Conservation (phyloP, 352 stramenopile genomes). For the Globisporangium paddicum region DNA sequence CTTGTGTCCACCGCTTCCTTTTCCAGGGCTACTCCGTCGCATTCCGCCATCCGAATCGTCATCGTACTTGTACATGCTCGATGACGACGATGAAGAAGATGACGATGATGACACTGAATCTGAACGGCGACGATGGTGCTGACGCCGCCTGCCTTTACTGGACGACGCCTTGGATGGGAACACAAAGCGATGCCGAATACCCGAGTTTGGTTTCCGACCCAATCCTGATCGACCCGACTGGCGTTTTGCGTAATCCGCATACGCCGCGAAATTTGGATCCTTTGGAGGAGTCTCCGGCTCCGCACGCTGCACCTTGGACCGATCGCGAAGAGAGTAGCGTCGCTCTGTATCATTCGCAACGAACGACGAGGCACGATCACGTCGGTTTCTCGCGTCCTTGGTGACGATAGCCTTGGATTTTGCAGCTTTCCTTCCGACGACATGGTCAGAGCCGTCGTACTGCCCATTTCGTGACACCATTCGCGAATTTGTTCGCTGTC, state of each 20-base stretch:
- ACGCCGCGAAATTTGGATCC: slow-evolving; percentile 35
- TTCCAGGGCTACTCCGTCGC: slow-evolving; percentile 38
- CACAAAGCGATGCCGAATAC: slow-evolving; percentile 20
- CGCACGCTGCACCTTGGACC: slow-evolving; percentile 51
- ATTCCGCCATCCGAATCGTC: slow-evolving; percentile 67
- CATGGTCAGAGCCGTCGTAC: slow-evolving; percentile 19
- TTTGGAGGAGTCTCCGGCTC: slow-evolving; percentile 25
- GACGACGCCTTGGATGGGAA: slow-evolving; percentile 22
- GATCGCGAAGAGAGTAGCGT: slow-evolving; percentile 70
- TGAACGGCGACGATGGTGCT: slow-evolving; percentile 24
- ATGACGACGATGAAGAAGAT: slow-evolving; percentile 48
- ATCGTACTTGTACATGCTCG: slow-evolving; percentile 52
- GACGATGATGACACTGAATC: slow-evolving; percentile 22
- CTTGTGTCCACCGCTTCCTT: slow-evolving; percentile 17
- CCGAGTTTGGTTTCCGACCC: slow-evolving; percentile 16
- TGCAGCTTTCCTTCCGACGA: slow-evolving; percentile 7
- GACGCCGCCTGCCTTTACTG: slow-evolving; percentile 19
- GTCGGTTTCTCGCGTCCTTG: slow-evolving; percentile 3
- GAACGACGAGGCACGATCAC: slow-evolving; percentile 13
- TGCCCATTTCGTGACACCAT: slow-evolving; percentile 10
- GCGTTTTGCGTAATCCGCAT: slow-evolving; percentile 67
- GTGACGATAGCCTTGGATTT: not conserved
- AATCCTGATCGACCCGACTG: slow-evolving; percentile 25
- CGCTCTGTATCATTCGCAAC: slow-evolving; percentile 23
- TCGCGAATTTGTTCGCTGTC: slow-evolving; percentile 6